A percentile compares a stretch with the other conserved stretches of the same genome.
These are phyloP conservation scores for Verbena officinalis DNA, from an alignment of 257 asterid genomes.

Conservation along the genomic window DNA sequence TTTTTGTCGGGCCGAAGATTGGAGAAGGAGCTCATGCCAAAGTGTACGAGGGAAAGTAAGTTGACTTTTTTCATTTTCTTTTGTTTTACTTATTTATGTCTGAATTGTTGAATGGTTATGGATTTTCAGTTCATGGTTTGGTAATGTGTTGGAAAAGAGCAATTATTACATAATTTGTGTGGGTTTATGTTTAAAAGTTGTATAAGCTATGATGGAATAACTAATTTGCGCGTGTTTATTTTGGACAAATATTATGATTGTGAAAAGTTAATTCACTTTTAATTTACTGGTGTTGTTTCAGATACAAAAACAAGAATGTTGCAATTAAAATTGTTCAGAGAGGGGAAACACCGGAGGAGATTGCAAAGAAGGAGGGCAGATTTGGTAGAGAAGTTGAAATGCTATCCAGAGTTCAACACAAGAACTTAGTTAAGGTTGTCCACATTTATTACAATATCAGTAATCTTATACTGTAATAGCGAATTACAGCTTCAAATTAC, in stretches of 20 bases:
- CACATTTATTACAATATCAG: neutral
- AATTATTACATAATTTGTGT: neutral
- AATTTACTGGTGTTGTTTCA: slow-evolving; percentile 29
- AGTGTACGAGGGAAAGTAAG: slow-evolving; percentile 95
- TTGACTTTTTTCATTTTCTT: slow-evolving; percentile 43
- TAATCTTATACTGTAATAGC: slow-evolving; percentile 9
- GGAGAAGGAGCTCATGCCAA: slow-evolving; percentile 99
- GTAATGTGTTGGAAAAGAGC: slow-evolving; percentile 10
- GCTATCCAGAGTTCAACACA: slow-evolving; percentile 92
- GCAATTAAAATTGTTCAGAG: slow-evolving; percentile 76
- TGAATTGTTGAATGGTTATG: slow-evolving; percentile 6
- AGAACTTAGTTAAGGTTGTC: slow-evolving; percentile 89
- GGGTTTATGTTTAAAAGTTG: neutral
- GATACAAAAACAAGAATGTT: slow-evolving; percentile 86
- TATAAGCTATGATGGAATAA: neutral
- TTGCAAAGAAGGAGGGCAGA: slow-evolving; percentile 64
- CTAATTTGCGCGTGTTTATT: neutral
- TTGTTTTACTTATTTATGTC: slow-evolving; percentile 27
- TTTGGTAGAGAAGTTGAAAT: slow-evolving; percentile 84
- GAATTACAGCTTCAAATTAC: slow-evolving; percentile 16
- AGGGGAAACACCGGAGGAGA: slow-evolving; percentile 82
- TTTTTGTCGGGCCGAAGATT: slow-evolving; percentile 91
- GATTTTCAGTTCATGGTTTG: slow-evolving; percentile 5
- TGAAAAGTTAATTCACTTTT: slow-evolving; percentile 3
- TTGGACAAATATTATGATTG: neutral